Conservation (phyloP, 257 asterid genomes). For the Asclepias syriaca region DNA sequence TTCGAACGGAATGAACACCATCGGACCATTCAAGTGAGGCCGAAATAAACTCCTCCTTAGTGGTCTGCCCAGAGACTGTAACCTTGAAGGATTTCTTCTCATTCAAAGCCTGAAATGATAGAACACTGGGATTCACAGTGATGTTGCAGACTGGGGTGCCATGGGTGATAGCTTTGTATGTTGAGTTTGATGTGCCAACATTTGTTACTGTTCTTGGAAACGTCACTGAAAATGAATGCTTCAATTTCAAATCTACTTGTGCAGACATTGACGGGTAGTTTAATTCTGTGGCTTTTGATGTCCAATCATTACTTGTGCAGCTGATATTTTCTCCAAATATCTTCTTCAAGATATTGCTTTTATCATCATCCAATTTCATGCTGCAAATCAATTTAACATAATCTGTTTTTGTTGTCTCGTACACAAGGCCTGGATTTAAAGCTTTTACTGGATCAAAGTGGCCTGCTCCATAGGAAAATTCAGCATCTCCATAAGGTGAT, state of each 20-base stretch:
- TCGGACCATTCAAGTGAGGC: slow-evolving; percentile 38
- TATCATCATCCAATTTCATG: not conserved
- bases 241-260: not conserved
- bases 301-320: not conserved
- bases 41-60: not conserved
- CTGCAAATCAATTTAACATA: slow-evolving; percentile 17
- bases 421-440: slow-evolving; percentile 20
- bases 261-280: slow-evolving; percentile 25
- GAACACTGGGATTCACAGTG: slow-evolving; percentile 1
- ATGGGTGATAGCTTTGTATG: not conserved
- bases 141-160: not conserved
- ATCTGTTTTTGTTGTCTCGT: slow-evolving; percentile 7
- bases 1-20: slow-evolving; percentile 22
- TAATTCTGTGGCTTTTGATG: slow-evolving; percentile 2
- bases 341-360: not conserved
- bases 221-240: not conserved
- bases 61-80: not conserved
- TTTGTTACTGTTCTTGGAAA: slow-evolving; percentile 12
- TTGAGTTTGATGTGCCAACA: slow-evolving; percentile 6
- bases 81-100: slow-evolving; percentile 6
- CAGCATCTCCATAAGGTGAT: not conserved
- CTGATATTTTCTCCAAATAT: slow-evolving; percentile 12
- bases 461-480: slow-evolving; percentile 23
- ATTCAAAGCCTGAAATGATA: not conserved
- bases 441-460: slow-evolving; percentile 26